phyloP scores from a whole-genome alignment of 179 eudicot genomes.

The Nepenthes alata region DNA sequence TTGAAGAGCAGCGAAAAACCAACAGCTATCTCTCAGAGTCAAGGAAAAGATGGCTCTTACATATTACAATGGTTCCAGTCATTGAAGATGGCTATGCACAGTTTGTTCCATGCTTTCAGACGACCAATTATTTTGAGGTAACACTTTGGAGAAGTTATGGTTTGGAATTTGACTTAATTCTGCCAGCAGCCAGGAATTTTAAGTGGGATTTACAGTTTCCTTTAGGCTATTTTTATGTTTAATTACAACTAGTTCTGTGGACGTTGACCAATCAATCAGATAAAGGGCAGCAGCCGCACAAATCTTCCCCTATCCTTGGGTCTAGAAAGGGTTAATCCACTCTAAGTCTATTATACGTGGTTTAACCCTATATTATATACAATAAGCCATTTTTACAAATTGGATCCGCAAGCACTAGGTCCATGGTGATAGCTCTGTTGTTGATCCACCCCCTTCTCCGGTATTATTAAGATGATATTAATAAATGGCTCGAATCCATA shows the following conservation, averaged over 20 bases:
- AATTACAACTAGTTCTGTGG: too few relatives aligned
- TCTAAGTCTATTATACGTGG: background rate
- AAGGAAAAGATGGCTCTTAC: constrained; percentile 29
- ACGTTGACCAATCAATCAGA: too few relatives aligned
- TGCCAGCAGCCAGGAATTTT: background rate
- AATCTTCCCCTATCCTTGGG: background rate
- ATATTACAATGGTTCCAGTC: constrained; percentile 40
- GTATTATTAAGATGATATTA: background rate
- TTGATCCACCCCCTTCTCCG: too few relatives aligned
- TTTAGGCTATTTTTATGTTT: too few relatives aligned
- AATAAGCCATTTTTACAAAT: too few relatives aligned
- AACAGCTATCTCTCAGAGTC: constrained; percentile 10
- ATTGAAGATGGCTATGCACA: constrained; percentile 49
- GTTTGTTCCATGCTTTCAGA: constrained; percentile 59
- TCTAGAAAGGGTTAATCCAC: background rate
- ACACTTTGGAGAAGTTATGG: constrained; percentile 5
- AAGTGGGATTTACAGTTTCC: background rate
- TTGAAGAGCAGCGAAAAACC: constrained; percentile 32
- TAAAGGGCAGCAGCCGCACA: too few relatives aligned
- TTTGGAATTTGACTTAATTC: background rate
- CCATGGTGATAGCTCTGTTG: too few relatives aligned
- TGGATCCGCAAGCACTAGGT: too few relatives aligned
- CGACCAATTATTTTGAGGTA: constrained; percentile 86
- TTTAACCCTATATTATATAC: too few relatives aligned
- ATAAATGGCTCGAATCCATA: too few relatives aligned